Conservation (phyloP, 2,329 filamentous ascomycete species). For the Trichophyton equinum region DNA sequence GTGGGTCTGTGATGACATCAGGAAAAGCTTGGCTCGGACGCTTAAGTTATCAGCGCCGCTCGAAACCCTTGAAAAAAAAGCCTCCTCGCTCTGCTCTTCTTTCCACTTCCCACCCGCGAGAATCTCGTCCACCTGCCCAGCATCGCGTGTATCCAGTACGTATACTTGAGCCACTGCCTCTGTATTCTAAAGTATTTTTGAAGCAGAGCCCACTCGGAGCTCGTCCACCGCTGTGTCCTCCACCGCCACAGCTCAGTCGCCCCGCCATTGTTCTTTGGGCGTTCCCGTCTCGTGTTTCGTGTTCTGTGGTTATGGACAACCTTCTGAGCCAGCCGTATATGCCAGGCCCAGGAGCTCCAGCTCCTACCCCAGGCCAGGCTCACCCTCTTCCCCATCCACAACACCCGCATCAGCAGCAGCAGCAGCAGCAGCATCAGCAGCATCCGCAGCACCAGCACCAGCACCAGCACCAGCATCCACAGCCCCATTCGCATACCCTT, state of each 20-base stretch:
- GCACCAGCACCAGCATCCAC: not conserved
- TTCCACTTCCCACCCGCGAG: not conserved
- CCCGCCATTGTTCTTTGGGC: not conserved
- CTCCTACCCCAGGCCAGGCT: not conserved
- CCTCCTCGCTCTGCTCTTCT: not conserved
- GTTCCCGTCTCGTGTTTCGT: not conserved
- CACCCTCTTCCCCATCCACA: not conserved
- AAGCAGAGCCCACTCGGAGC: not conserved
- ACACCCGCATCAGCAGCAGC: not conserved
- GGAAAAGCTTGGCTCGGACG: not conserved
- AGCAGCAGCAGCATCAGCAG: not conserved
- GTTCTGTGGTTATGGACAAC: not conserved
- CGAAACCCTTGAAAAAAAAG: not conserved
- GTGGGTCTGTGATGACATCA: not conserved
- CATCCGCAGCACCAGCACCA: not conserved
- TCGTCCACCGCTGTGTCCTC: not conserved
- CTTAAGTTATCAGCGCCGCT: not conserved
- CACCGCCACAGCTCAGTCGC: not conserved
- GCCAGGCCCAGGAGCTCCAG: not conserved
- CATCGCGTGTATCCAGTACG: not conserved
- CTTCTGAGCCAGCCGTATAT: not conserved
- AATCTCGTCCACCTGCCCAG: not conserved
- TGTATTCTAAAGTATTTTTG: not conserved
- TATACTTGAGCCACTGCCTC: not conserved
- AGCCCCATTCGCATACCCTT: not conserved